Base-by-base conservation (phyloP, 129 eudicot species). In the Apium graveolens region DNA sequence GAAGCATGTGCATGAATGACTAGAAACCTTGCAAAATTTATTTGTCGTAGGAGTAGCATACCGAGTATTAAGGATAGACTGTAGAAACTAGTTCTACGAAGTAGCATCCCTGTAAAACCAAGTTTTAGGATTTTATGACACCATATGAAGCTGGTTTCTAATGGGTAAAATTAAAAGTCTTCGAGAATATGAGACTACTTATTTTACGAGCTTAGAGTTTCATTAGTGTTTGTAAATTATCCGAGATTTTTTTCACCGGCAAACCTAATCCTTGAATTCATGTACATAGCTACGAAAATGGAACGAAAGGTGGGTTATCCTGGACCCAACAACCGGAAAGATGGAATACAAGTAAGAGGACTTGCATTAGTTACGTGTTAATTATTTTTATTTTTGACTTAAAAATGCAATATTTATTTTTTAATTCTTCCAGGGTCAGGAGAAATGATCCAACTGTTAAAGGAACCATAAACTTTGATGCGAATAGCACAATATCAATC, bases 261-360 rank as follows among this genome's bases (percentile, higher is more conserved):
- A 0, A 37, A 17, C 77, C 35, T 35, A 80, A 81, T 84, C 70
- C 29, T 42, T 75, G 35, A 38, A 82, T n/a, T 74, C 29, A 80
- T 85, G 81, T 80, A 24, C 78, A 80, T 53, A 94, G 99, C 81
- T 95, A 80, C 84, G 97, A 85, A 95, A 95, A 85, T 95, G 99
- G 99, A 95, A 95, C 3, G 99, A 95, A 84, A 87, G 99, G 80
- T 95, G 99, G 99, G 87, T 95, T 83, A 86, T 92, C 73, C 80
- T 95, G 76, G 99, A 95, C 86, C 99, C 99, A 62, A 95, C 96
- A 79, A 95, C 99, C 27, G 99, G 99, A 51, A 92, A 84, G 82
- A 92, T 95, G 99, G 99, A 91, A 78, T 95, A 95, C 90, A 95
- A 95, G 99, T 95, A 92, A 88, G 93, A 73, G 81, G 49, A 31